These are phyloP conservation scores for Boletus subcaerulescens DNA, from an alignment of 768 basidiomycete genomes.

Conservation along the genomic window DNA sequence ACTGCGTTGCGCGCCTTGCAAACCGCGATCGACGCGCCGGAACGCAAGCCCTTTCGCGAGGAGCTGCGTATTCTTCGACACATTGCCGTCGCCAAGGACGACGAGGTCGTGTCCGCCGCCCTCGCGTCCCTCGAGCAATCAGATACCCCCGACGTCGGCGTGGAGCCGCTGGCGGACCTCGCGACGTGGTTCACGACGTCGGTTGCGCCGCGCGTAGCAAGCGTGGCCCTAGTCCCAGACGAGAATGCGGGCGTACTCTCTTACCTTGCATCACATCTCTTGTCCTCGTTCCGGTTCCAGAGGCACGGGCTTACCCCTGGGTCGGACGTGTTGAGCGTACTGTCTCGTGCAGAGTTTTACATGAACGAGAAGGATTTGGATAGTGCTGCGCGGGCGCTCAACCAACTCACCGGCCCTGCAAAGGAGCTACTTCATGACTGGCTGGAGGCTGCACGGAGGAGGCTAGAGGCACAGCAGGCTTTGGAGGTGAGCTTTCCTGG, in stretches of 20 bases:
- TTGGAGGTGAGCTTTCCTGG: conserved; percentile 56
- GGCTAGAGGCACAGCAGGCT: conserved; percentile 90
- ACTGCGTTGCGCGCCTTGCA: conserved; percentile 83
- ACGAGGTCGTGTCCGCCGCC: conserved; percentile 60
- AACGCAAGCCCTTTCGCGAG: conserved; percentile 81
- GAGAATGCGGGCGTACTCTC: conserved; percentile 84
- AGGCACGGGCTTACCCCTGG: conserved; percentile 71
- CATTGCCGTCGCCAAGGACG: conserved; percentile 67
- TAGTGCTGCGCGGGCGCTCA: conserved; percentile 81
- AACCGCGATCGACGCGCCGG: conserved; percentile 59
- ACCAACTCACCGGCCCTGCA: conserved; percentile 82
- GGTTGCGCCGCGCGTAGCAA: conserved; percentile 79
- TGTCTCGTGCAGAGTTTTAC: conserved; percentile 86
- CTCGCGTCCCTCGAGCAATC: conserved; percentile 67
- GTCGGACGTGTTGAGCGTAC: conserved; percentile 78
- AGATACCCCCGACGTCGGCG: conserved; percentile 73
- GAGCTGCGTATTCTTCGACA: conserved; percentile 84
- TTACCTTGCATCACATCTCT: conserved; percentile 74
- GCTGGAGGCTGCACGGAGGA: conserved; percentile 82
- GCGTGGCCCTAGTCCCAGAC: conserved; percentile 92
- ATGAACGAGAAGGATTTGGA: conserved; percentile 90
- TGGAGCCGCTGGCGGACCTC: conserved; percentile 88
- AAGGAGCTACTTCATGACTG: conserved; percentile 78
- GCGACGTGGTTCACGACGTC: conserved; percentile 86
- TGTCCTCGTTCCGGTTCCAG: conserved; percentile 77